phyloP scores from a whole-genome alignment of 805 yeast species.

The Candida boleticola region DNA sequence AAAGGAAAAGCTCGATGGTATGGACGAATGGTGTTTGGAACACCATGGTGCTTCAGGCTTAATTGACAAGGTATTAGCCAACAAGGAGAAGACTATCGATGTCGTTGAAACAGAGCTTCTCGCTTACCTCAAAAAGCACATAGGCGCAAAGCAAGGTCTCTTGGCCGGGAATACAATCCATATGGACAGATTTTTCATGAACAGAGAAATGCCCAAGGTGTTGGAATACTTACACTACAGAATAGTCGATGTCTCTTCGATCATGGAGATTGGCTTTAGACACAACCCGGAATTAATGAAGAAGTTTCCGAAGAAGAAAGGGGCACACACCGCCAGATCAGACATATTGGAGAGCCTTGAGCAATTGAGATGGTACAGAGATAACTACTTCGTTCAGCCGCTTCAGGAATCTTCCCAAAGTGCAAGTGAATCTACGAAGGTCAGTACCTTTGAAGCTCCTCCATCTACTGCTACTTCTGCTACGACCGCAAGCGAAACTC shows the following conservation, averaged over 20 bases:
- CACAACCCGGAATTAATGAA: constrained; percentile 66
- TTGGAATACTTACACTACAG: constrained; percentile 66
- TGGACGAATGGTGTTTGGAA: constrained; percentile 86
- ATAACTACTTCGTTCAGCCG: constrained; percentile 52
- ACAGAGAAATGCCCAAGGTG: constrained; percentile 77
- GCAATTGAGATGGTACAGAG: constrained; percentile 75
- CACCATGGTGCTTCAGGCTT: constrained; percentile 82
- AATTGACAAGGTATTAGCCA: constrained; percentile 61
- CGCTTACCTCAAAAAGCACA: constrained; percentile 54
- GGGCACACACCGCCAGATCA: constrained; percentile 80
- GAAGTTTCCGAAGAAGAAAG: constrained; percentile 59
- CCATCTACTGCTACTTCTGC: too few species aligned
- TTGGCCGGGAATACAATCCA: constrained; percentile 92
- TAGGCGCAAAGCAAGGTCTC: constrained; percentile 59
- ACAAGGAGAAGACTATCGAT: constrained; percentile 49
- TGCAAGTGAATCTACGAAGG: too few species aligned
- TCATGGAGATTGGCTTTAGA: constrained; percentile 77
- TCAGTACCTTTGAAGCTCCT: too few species aligned
- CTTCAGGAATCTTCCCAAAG: background rate
- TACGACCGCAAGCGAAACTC: background rate
- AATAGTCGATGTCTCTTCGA: constrained; percentile 83
- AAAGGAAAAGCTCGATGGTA: constrained; percentile 55
- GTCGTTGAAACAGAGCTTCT: constrained; percentile 68
- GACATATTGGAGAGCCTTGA: constrained; percentile 88
- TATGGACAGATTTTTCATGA: constrained; percentile 84